Conservation (phyloP, 768 basidiomycete species). For the Dentipellis sp. region DNA sequence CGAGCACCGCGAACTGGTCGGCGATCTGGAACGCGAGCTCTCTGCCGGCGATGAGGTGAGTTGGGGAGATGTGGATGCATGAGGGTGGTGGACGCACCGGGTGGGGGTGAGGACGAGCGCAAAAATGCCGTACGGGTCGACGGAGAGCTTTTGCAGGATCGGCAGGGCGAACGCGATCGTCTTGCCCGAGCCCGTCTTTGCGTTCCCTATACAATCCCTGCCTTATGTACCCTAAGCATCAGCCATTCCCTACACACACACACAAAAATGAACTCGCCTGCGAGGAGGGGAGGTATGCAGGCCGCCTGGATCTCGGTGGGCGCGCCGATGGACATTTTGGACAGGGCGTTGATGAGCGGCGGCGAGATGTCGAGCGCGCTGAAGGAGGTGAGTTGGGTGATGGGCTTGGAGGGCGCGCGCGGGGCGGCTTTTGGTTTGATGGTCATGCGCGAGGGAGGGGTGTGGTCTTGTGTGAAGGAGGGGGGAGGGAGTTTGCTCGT, state of each 20-base stretch:
- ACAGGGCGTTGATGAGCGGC: constrained; percentile 53
- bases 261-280: constrained; percentile 39
- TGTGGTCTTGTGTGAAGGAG: constrained; percentile 15
- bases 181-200: constrained; percentile 97
- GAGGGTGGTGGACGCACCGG: constrained; percentile 43
- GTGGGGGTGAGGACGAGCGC: constrained; percentile 93
- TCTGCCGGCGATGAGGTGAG: constrained; percentile 30
- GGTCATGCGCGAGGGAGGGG: constrained; percentile 16
- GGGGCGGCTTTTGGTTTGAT: constrained; percentile 8
- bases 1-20: constrained; percentile 91
- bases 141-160: constrained; percentile 79
- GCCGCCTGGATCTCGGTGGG: constrained; percentile 88
- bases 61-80: not conserved
- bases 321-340: constrained; percentile 71
- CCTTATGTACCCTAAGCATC: constrained; percentile 37
- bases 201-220: constrained; percentile 93
- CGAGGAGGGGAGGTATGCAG: constrained; percentile 81
- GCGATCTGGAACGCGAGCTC: constrained; percentile 97
- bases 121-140: constrained; percentile 92
- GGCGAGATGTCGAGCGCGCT: constrained; percentile 49
- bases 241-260: not conserved
- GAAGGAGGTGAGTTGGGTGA: constrained; percentile 29
- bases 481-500: constrained; percentile 11
- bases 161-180: constrained; percentile 96
- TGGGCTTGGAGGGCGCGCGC: constrained; percentile 4